These are phyloP conservation scores for Begonia masoniana DNA, from an alignment of 306 rosid genomes.

Conservation along the genomic window DNA sequence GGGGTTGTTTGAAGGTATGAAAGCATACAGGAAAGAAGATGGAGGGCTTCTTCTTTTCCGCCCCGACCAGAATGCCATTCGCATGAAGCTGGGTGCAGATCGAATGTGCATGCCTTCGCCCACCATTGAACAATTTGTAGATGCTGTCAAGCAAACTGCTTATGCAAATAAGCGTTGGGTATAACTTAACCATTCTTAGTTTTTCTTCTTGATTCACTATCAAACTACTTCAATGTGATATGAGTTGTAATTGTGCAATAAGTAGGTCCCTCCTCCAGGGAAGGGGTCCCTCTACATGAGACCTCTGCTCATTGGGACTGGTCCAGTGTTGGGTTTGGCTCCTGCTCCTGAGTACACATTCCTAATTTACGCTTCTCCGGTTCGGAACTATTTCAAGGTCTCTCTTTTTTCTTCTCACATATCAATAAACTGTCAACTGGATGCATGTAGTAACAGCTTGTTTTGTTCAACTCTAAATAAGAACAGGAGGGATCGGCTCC, in stretches of 20 bases:
- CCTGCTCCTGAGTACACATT: slow-evolving; percentile 71
- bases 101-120: slow-evolving; percentile 90
- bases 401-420: too few relatives aligned
- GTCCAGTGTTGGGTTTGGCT: slow-evolving; percentile 69
- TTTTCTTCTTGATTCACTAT: background rate
- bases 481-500: slow-evolving; percentile 77
- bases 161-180: slow-evolving; percentile 87
- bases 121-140: slow-evolving; percentile 48
- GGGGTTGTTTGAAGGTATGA: slow-evolving; percentile 86
- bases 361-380: slow-evolving; percentile 79
- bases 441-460: too few relatives aligned
- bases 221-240: background rate
- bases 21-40: slow-evolving; percentile 64
- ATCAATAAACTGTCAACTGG: too few relatives aligned
- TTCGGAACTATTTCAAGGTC: slow-evolving; percentile 81
- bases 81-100: slow-evolving; percentile 62
- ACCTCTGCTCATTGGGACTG: slow-evolving; percentile 80
- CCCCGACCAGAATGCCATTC: slow-evolving; percentile 59
- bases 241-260: background rate
- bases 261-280: slow-evolving; percentile 73
- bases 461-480: too few relatives aligned
- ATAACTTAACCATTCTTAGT: background rate
- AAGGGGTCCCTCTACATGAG: slow-evolving; percentile 77
- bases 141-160: slow-evolving; percentile 61
- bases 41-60: slow-evolving; percentile 69